Conservation (phyloP, 2,329 filamentous ascomycete species). For the Ophidiomyces ophidiicola region DNA sequence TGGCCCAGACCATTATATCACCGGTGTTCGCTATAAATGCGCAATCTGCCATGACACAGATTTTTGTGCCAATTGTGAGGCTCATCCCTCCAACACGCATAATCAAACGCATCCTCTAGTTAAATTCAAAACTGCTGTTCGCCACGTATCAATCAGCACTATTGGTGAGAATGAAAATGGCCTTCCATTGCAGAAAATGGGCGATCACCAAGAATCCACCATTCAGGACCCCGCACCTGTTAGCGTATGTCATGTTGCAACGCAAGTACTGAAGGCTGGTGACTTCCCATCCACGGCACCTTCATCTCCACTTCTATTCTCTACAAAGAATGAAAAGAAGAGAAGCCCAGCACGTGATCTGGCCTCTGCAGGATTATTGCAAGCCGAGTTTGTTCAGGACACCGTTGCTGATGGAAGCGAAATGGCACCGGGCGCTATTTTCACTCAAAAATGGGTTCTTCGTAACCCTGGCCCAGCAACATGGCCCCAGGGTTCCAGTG, state of each 20-base stretch:
- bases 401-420: slow-evolving; percentile 65
- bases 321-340: slow-evolving; percentile 13
- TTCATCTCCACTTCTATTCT: not conserved
- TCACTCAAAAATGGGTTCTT: slow-evolving; percentile 85
- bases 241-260: slow-evolving; percentile 41
- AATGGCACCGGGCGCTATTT: slow-evolving; percentile 57
- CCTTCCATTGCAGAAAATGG: slow-evolving; percentile 54
- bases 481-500: slow-evolving; percentile 83
- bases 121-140: slow-evolving; percentile 90
- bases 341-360: slow-evolving; percentile 9
- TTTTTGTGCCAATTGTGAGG: slow-evolving; percentile 90
- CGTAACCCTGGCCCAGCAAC: slow-evolving; percentile 65
- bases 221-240: slow-evolving; percentile 43
- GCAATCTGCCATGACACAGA: slow-evolving; percentile 89
- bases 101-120: slow-evolving; percentile 95
- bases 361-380: slow-evolving; percentile 23
- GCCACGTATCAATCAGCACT: slow-evolving; percentile 76
- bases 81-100: slow-evolving; percentile 68
- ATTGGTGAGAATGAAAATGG: slow-evolving; percentile 63
- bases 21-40: slow-evolving; percentile 88
- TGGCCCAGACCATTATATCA: slow-evolving; percentile 46
- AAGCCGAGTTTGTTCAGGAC: slow-evolving; percentile 64
- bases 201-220: slow-evolving; percentile 45
- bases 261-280: slow-evolving; percentile 51
- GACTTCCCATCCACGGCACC: slow-evolving; percentile 1